Evolutionary conservation across 352 stramenopile species (phyloP).

Genomic region (Pythium diclinum): DNA sequence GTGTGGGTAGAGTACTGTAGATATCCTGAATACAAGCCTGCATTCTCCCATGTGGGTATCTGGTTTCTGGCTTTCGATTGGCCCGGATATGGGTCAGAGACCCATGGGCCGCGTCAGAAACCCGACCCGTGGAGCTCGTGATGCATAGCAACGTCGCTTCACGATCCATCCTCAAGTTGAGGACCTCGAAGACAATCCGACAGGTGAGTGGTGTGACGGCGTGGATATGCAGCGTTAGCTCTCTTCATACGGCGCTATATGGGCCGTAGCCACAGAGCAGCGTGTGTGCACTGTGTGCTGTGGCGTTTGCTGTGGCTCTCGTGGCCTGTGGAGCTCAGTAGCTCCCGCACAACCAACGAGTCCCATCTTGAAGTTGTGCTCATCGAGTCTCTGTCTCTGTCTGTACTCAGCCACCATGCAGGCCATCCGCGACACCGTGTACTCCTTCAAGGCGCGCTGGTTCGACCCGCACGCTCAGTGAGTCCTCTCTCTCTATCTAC

Average conservation of each 20-base stretch:
- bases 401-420: slow-evolving; percentile 36
- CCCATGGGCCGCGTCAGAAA: background rate
- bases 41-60: slow-evolving; percentile 8
- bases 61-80: slow-evolving; percentile 12
- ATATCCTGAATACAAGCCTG: background rate
- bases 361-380: background rate
- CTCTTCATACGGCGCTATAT: background rate
- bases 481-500: background rate
- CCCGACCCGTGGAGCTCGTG: background rate
- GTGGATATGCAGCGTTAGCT: background rate
- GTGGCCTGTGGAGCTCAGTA: background rate
- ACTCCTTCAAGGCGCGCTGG: slow-evolving; percentile 80
- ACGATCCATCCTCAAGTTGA: background rate
- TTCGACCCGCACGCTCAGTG: slow-evolving; percentile 79
- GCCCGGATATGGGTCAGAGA: background rate
- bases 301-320: background rate
- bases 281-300: background rate
- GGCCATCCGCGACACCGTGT: slow-evolving; percentile 64
- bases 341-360: background rate
- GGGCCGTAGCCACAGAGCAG: background rate
- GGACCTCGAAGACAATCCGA: no score
- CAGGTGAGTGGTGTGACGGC: background rate
- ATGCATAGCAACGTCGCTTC: background rate
- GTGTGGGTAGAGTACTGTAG: background rate
- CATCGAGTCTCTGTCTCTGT: background rate